phyloP scores from a whole-genome alignment of 208 protist species.

The Lotmaria passim region DNA sequence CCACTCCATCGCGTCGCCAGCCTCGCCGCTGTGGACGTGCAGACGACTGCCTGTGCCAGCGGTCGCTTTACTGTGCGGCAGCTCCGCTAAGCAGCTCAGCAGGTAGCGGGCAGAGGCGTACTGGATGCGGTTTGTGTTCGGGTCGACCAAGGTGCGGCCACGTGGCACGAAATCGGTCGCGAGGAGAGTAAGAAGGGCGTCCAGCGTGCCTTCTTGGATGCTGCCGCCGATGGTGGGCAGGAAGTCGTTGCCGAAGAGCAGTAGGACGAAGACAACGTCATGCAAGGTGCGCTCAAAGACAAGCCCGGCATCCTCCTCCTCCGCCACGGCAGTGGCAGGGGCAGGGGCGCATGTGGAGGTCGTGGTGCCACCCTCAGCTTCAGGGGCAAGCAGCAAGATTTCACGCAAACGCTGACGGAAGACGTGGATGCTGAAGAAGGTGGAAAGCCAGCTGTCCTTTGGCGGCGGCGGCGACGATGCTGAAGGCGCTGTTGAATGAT shows the following conservation, averaged over 20 bases:
- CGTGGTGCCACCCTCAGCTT: too few species aligned
- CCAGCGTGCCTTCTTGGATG: constrained; percentile 95
- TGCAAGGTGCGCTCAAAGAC: constrained; percentile 86
- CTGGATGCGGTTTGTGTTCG: constrained; percentile 76
- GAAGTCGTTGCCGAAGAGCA: constrained; percentile 99
- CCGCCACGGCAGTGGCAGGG: constrained; percentile 1
- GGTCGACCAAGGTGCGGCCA: constrained; percentile 67
- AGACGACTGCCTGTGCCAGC: constrained; percentile 35
- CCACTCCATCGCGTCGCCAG: constrained; percentile 32
- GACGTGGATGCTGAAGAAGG: constrained; percentile 87
- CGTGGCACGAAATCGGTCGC: constrained; percentile 85
- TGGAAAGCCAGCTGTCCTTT: constrained; percentile 77
- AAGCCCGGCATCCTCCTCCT: constrained; percentile 17
- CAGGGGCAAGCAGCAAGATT: constrained; percentile 37
- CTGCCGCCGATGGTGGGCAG: constrained; percentile 94
- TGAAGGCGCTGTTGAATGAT: neutral
- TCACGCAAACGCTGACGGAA: constrained; percentile 74
- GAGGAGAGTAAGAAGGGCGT: constrained; percentile 83
- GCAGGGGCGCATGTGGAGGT: too few species aligned
- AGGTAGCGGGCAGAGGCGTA: constrained; percentile 80
- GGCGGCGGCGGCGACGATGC: constrained; percentile 9
- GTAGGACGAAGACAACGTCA: constrained; percentile 98
- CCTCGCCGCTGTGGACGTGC: constrained; percentile 46
- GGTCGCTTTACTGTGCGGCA: constrained; percentile 39
- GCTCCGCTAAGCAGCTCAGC: constrained; percentile 76